A percentile compares a stretch with the other conserved stretches of the same genome.
Evolutionary conservation across 2,329 filamentous ascomycete genomes (phyloP).

Genomic region (Scytalidium lignicola): DNA sequence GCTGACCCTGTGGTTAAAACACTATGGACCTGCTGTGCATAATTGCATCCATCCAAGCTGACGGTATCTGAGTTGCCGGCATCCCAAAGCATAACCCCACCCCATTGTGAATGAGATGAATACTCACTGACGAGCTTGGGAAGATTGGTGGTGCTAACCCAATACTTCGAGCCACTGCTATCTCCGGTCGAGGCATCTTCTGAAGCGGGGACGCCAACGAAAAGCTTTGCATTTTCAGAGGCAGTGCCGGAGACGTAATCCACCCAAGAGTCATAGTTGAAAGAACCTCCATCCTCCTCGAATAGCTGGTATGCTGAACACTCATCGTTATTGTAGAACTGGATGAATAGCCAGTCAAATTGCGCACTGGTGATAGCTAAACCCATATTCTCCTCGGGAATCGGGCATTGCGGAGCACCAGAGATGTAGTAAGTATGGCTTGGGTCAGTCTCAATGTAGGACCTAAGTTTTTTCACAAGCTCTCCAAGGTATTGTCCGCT

Average conservation of each 20-base stretch:
- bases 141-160: constrained; percentile 16
- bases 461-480: constrained; percentile 4
- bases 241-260: constrained; percentile 10
- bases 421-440: constrained; percentile 22
- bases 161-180: constrained; percentile 5
- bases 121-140: constrained; percentile 19
- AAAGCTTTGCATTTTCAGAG: constrained; percentile 22
- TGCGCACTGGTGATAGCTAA: constrained; percentile 17
- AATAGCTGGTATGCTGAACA: constrained; percentile 18
- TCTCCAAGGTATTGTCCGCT: constrained; percentile 3
- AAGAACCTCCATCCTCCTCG: constrained; percentile 6
- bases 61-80: constrained; percentile 7
- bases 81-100: constrained; percentile 30
- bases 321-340: constrained; percentile 27
- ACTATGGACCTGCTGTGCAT: background rate
- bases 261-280: constrained; percentile 22
- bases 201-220: constrained; percentile 23
- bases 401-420: constrained; percentile 26
- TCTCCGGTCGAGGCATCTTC: constrained; percentile 8
- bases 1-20: background rate
- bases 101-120: constrained; percentile 18
- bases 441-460: constrained; percentile 1
- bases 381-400: constrained; percentile 26
- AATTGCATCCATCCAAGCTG: background rate
- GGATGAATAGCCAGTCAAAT: constrained; percentile 28